A percentile compares a stretch with the other conserved stretches of the same genome.
phyloP scores from a whole-genome alignment of 805 yeast genomes.

The Nakazawaea wyomingensis region DNA sequence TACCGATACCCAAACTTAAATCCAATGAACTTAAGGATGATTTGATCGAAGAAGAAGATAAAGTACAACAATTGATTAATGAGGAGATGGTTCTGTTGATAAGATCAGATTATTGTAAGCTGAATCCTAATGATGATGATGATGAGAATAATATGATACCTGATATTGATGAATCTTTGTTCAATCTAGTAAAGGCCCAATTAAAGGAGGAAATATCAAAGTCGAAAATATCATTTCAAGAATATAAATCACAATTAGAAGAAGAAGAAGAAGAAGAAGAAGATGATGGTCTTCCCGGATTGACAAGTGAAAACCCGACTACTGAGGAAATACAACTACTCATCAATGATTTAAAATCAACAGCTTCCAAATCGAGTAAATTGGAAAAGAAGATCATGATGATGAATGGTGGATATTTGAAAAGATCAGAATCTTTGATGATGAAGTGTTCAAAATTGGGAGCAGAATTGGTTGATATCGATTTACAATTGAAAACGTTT shows the following conservation, averaged over 20 bases:
- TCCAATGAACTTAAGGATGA: neutral
- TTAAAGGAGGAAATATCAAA: neutral
- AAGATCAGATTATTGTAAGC: constrained; percentile 35
- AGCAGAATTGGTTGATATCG: constrained; percentile 11
- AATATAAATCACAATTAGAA: too few species aligned
- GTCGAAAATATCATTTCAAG: neutral
- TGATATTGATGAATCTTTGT: constrained; percentile 28
- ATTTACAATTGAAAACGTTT: constrained; percentile 14
- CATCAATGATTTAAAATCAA: constrained; percentile 10
- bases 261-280: too few species aligned
- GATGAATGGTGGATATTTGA: constrained; percentile 28
- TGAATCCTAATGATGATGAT: constrained; percentile 23
- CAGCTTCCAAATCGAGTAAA: constrained; percentile 20
- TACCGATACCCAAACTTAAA: constrained; percentile 25
- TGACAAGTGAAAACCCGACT: constrained; percentile 15
- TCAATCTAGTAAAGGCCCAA: neutral
- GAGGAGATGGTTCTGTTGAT: constrained; percentile 32
- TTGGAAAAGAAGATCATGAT: constrained; percentile 25
- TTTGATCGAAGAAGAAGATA: neutral
- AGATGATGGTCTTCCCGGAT: constrained; percentile 2
- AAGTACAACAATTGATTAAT: constrained; percentile 17
- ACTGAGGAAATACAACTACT: constrained; percentile 15
- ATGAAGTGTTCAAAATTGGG: constrained; percentile 16
- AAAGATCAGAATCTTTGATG: constrained; percentile 21
- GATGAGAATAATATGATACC: constrained; percentile 18